These are phyloP conservation scores for Dryas octopetala DNA, from an alignment of 306 rosid genomes.

Conservation along the genomic window DNA sequence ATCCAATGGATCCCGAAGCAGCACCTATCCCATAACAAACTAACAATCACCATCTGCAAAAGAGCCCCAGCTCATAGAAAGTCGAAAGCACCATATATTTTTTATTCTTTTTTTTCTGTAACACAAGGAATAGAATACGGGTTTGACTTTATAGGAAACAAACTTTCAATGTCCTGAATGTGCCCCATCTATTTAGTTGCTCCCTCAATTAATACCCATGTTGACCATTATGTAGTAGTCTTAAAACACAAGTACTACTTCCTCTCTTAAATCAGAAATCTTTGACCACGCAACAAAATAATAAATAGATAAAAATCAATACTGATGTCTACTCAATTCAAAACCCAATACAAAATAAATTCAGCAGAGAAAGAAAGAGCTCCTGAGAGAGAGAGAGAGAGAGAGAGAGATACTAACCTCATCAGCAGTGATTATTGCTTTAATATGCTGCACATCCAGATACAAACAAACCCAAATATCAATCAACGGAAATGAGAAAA, in stretches of 20 bases:
- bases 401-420: constrained; percentile 58
- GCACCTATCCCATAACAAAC: constrained; percentile 51
- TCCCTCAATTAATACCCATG: neutral
- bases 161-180: neutral
- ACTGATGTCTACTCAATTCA: neutral
- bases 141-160: neutral
- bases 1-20: constrained; percentile 81
- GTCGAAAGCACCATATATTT: neutral
- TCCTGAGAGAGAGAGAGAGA: neutral
- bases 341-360: neutral
- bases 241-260: neutral
- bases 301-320: neutral
- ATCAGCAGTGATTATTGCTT: constrained; percentile 93
- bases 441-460: constrained; percentile 72
- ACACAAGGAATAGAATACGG: neutral
- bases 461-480: constrained; percentile 20
- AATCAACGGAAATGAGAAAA: neutral
- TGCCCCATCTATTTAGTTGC: neutral
- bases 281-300: neutral
- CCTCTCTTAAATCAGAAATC: constrained; percentile 1
- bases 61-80: neutral
- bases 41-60: constrained; percentile 18
- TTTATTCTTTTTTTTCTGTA: neutral
- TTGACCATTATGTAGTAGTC: neutral
- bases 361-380: neutral